Evolutionary conservation across 1,139 yeast genomes (phyloP).

Genomic region (Blastobotrys proliferans): DNA sequence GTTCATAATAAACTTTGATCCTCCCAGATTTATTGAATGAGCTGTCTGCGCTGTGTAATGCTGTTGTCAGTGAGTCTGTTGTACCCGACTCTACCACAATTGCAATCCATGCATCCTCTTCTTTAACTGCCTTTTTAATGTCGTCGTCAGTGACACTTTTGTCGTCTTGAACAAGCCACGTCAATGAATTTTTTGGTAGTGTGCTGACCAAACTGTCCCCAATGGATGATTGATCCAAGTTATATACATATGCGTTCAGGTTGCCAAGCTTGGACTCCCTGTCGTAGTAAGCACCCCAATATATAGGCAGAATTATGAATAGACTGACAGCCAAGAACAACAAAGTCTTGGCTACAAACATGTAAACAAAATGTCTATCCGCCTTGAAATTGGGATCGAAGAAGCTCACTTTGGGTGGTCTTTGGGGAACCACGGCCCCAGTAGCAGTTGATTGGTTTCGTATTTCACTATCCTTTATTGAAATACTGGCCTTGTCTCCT

Average conservation of each 20-base stretch:
- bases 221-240: constrained; percentile 41
- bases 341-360: not conserved
- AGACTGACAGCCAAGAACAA: constrained; percentile 15
- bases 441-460: no score
- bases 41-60: constrained; percentile 16
- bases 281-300: constrained; percentile 56
- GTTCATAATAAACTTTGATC: constrained; percentile 43
- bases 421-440: no score
- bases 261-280: constrained; percentile 41
- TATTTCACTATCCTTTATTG: no score
- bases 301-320: constrained; percentile 44
- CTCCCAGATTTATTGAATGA: constrained; percentile 25
- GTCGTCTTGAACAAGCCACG: constrained; percentile 32
- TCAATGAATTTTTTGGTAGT: constrained; percentile 23
- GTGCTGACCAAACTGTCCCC: constrained; percentile 36
- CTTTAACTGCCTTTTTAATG: constrained; percentile 16
- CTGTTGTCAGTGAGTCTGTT: constrained; percentile 18
- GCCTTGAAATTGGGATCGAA: constrained; percentile 1
- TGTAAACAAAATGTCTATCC: constrained; percentile 2
- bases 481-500: no score
- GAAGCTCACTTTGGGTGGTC: constrained; percentile 1
- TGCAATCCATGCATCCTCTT: constrained; percentile 26
- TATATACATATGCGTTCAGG: constrained; percentile 45
- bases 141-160: constrained; percentile 16
- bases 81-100: constrained; percentile 24